Conservation (phyloP, 2,329 filamentous ascomycete species). For the Epichloe gansuensis region DNA sequence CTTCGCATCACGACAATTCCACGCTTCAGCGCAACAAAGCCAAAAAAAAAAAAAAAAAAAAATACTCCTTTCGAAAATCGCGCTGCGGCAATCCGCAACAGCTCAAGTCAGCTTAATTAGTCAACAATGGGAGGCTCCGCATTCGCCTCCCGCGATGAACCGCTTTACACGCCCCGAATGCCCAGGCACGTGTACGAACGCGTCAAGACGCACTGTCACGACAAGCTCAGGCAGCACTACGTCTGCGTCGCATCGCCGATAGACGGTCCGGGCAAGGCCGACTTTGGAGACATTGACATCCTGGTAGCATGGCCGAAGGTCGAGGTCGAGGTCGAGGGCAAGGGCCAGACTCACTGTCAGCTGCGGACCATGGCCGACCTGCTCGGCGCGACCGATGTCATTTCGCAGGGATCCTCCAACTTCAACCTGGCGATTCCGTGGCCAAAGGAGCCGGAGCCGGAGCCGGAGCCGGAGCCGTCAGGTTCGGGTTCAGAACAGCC, state of each 20-base stretch:
- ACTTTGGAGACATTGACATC: slow-evolving; percentile 65
- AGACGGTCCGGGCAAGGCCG: slow-evolving; percentile 55
- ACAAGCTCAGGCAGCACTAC: slow-evolving; percentile 39
- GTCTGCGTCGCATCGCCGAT: slow-evolving; percentile 45
- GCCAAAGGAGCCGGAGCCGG: slow-evolving; percentile 20
- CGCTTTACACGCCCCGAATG: slow-evolving; percentile 56
- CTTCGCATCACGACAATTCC: too few species aligned
- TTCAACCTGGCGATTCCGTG: slow-evolving; percentile 44
- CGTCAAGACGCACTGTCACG: slow-evolving; percentile 34
- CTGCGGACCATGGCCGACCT: slow-evolving; percentile 20
- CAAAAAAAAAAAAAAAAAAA: not conserved
- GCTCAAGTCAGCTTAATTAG: not conserved
- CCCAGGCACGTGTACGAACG: slow-evolving; percentile 40
- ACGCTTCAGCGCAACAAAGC: too few species aligned
- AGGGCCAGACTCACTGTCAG: slow-evolving; percentile 5
- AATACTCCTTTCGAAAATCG: too few species aligned
- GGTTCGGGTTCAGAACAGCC: not conserved
- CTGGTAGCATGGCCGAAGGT: slow-evolving; percentile 34
- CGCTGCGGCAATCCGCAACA: too few species aligned
- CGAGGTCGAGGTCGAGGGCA: slow-evolving; percentile 1
- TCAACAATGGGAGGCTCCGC: slow-evolving; percentile 55
- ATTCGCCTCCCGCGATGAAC: slow-evolving; percentile 35
- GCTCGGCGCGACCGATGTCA: slow-evolving; percentile 33
- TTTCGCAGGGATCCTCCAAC: slow-evolving; percentile 18
- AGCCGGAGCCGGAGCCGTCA: not conserved